Conservation (phyloP, 1,284 basidiomycete species). For the Trichosporon sp. region DNA sequence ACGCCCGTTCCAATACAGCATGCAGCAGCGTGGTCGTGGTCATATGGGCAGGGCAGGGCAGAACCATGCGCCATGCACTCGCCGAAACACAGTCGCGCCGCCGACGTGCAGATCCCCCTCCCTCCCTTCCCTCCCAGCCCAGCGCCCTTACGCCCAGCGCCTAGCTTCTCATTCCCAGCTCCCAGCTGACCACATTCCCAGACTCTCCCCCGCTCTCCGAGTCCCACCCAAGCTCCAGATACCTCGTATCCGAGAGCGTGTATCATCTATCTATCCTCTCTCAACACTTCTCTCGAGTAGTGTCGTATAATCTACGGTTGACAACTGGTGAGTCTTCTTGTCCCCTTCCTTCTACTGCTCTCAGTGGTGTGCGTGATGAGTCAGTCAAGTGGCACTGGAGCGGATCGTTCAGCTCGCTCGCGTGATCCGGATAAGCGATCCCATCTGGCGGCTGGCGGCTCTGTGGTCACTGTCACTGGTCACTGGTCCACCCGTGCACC, state of each 20-base stretch:
- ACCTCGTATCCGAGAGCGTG: not conserved
- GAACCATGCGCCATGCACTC: no score
- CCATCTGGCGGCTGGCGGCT: no score
- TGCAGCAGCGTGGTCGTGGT: not conserved
- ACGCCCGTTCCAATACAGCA: not conserved
- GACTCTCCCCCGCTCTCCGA: not conserved
- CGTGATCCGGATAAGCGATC: not conserved
- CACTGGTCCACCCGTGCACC: no score
- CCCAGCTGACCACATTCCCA: not conserved
- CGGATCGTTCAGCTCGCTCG: no score
- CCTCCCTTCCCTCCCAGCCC: no score
- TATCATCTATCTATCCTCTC: not conserved
- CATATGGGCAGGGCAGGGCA: no score
- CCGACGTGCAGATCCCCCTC: not conserved
- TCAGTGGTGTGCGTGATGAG: no score
- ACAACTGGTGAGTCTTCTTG: not conserved
- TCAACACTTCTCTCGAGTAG: not conserved
- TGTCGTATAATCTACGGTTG: not conserved
- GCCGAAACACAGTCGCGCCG: not conserved
- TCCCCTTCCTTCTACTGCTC: no score
- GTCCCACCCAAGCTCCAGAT: not conserved
- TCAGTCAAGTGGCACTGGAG: no score
- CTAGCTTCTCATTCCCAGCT: not conserved
- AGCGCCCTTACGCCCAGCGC: no score
- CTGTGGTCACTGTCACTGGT: not conserved